phyloP scores from a whole-genome alignment of 495 filamentous ascomycete genomes.

The Penicillium mononematosum region DNA sequence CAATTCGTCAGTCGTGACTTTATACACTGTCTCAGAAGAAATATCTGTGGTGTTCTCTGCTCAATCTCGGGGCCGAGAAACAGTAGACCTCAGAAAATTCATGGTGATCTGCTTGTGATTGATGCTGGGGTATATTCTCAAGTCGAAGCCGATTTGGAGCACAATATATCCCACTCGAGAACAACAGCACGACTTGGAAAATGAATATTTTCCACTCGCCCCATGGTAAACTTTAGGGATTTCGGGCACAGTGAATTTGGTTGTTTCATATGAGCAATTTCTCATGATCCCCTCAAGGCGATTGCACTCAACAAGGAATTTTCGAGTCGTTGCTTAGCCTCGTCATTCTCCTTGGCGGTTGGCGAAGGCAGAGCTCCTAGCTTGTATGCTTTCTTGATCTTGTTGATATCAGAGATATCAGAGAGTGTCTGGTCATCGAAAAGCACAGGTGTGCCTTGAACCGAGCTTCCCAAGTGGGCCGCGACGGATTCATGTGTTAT shows the following conservation, averaged over 20 bases:
- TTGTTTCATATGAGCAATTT: constrained; percentile 2
- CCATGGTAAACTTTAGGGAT: background rate
- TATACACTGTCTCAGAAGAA: constrained; percentile 3
- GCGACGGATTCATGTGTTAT: constrained; percentile 56
- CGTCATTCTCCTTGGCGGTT: constrained; percentile 24
- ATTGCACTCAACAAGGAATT: constrained; percentile 64
- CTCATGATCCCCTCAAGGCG: constrained; percentile 63
- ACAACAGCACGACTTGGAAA: background rate
- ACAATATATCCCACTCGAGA: background rate
- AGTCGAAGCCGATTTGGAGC: background rate
- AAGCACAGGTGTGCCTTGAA: constrained; percentile 60
- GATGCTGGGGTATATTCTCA: background rate
- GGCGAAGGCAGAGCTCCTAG: constrained; percentile 54
- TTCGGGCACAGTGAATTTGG: background rate
- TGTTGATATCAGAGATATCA: constrained; percentile 59
- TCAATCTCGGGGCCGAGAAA: background rate
- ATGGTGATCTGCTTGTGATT: background rate
- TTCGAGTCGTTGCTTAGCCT: constrained; percentile 55
- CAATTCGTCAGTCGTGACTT: constrained; percentile 6
- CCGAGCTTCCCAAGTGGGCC: constrained; percentile 57
- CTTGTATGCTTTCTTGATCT: constrained; percentile 82
- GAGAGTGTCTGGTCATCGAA: constrained; percentile 64
- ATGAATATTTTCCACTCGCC: background rate
- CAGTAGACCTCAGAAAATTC: background rate
- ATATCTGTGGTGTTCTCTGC: background rate